Conservation (phyloP, 2,329 filamentous ascomycete species). For the Venturia oleaginea region DNA sequence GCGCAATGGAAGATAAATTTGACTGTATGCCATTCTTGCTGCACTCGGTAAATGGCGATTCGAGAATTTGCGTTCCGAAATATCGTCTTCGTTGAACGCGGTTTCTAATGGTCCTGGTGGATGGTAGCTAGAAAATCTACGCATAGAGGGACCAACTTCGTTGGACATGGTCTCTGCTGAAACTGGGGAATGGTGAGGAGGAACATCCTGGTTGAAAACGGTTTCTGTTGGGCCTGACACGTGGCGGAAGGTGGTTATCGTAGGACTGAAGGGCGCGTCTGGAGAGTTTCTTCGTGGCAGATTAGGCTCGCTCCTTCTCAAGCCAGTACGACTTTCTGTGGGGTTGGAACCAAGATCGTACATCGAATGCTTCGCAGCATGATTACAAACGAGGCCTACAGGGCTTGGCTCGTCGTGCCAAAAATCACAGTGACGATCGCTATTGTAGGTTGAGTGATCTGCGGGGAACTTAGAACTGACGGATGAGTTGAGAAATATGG, state of each 20-base stretch:
- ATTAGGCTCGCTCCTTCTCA: neutral
- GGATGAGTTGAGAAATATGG: neutral
- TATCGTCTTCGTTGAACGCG: neutral
- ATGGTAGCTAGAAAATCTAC: neutral
- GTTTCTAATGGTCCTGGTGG: neutral
- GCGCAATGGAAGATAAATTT: neutral
- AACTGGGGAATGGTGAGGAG: neutral
- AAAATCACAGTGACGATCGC: neutral
- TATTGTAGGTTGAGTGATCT: neutral
- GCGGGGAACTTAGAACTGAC: neutral
- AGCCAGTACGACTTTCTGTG: neutral
- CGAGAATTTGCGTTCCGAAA: neutral
- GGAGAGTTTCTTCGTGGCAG: neutral
- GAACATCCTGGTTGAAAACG: no score
- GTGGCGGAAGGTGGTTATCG: neutral
- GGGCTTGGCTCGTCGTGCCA: neutral
- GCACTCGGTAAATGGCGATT: no score
- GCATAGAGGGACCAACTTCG: neutral
- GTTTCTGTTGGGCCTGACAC: neutral
- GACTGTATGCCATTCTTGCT: no score
- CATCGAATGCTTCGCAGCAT: neutral
- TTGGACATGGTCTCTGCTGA: neutral
- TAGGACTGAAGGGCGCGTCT: neutral
- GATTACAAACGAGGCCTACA: neutral
- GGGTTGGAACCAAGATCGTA: neutral